Evolutionary conservation across 192 early-diverging fungal genomes (phyloP), one percentile per base, ranked within the genome.

Genomic region (Coemansia sp.): DNA sequence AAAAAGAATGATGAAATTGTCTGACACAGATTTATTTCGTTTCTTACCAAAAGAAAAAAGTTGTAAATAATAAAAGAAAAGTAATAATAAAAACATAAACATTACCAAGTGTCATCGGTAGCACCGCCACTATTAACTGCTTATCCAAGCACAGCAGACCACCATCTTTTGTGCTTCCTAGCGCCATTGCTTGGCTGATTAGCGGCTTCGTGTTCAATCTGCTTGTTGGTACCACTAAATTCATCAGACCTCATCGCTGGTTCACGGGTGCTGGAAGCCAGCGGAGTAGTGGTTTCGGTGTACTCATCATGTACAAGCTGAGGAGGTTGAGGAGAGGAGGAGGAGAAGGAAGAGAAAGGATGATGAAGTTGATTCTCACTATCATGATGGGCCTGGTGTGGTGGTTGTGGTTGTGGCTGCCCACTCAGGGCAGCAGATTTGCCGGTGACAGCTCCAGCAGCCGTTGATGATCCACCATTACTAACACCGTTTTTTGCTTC

Each of bases 131-230:
- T 59, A 32, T 11, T 8, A 9, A 19, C 21, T 5, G 9, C 56
- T 62, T 65, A 80, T 9, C 72, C 72, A 21, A 80, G 66, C 39
- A 80, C 67, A 10, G 68, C 54, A 13, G 73, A 72, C 78, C 78
- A 81, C 78, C 78, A 81, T 47, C 71, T 81, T 40, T 65, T 71
- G 3, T 72, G 40, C 11, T 63, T 63, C 39, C 64, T 67, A 23
- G 39, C 16, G 19, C 38, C 56, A 58, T 21, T 11, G 13, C 16
- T 50, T n/a, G 21, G 23, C 15, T 32, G 32, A 2, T 32, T 32
- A 32, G 32, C 32, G 32, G 32, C 32, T 32, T 32, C 21, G 23
- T 53, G 1, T 53, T 53, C 50, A 0, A 11, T 9, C 11, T 7
- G 50, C 21, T 21, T 19, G 23, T 53, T 6, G 1, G 21, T 23